Evolutionary conservation across 805 yeast species (phyloP).

Genomic region (Candida fluviatilis): DNA sequence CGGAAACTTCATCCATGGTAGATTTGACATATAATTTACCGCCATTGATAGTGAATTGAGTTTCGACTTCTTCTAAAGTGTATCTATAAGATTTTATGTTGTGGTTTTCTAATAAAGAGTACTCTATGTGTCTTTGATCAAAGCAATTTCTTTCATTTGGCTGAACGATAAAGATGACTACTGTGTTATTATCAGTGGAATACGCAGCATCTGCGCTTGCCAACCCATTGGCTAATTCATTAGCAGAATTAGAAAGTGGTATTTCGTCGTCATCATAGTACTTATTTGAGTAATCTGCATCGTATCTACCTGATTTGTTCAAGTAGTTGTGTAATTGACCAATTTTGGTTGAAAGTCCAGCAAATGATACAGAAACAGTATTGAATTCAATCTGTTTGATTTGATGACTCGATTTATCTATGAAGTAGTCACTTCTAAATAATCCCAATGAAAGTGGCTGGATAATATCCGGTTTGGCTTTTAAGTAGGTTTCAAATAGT

Average conservation of each 20-base stretch:
- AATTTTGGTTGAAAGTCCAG: conserved; percentile 80
- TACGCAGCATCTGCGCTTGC: conserved; percentile 63
- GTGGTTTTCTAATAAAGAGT: conserved; percentile 51
- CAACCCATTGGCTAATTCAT: conserved; percentile 62
- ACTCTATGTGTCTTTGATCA: conserved; percentile 87
- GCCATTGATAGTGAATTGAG: conserved; percentile 36
- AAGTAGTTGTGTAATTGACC: conserved; percentile 69
- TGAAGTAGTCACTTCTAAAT: conserved; percentile 87
- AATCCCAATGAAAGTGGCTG: conserved; percentile 77
- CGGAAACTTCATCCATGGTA: conserved; percentile 70
- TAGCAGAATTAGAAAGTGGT: conserved; percentile 66
- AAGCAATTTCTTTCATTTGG: conserved; percentile 82
- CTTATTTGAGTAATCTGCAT: conserved; percentile 32
- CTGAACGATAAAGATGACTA: conserved; percentile 77
- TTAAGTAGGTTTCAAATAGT: conserved; percentile 56
- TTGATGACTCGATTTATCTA: conserved; percentile 22
- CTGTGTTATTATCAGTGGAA: conserved; percentile 38
- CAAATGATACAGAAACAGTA: conserved; percentile 93
- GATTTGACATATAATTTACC: conserved; percentile 50
- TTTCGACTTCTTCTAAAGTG: conserved; percentile 56
- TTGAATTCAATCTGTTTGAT: conserved; percentile 96
- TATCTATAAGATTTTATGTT: conserved; percentile 62
- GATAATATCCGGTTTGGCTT: conserved; percentile 41
- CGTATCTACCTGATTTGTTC: conserved; percentile 57
- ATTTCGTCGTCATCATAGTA: conserved; percentile 46